Conservation (phyloP, 75 land plant species). For the Selaginella moellendorffii region DNA sequence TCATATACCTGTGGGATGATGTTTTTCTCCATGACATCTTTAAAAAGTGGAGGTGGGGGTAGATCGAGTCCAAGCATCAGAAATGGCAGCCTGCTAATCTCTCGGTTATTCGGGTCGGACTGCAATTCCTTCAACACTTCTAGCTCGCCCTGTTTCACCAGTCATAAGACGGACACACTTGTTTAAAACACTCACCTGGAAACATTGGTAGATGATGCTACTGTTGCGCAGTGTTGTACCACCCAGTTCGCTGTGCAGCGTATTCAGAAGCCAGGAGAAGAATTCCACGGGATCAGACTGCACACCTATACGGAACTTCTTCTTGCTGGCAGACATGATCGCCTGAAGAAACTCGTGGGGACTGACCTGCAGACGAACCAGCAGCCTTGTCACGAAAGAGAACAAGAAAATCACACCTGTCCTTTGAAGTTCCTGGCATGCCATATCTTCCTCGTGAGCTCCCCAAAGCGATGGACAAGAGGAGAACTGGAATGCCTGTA, state of each 20-base stretch:
- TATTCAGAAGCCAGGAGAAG: conserved; percentile 95
- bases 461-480: conserved; percentile 97
- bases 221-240: conserved; percentile 46
- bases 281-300: conserved; percentile 99
- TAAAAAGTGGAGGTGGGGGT: conserved; percentile 94
- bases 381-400: background rate
- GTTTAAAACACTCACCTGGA: conserved; percentile 46
- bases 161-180: background rate
- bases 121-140: conserved; percentile 85
- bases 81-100: conserved; percentile 66
- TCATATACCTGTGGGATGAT: conserved; percentile 84
- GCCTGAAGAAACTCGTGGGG: conserved; percentile 98
- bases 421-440: conserved; percentile 92
- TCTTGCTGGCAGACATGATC: conserved; percentile 94
- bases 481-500: conserved; percentile 72
- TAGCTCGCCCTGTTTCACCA: conserved; percentile 44
- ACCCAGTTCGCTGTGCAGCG: conserved; percentile 68
- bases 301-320: conserved; percentile 71
- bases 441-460: conserved; percentile 92
- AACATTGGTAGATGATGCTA: conserved; percentile 78
- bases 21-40: conserved; percentile 98
- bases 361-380: conserved; percentile 50
- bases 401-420: conserved; percentile 37
- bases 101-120: conserved; percentile 18
- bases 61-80: conserved; percentile 98